Percentiles rank a stretch among this genome's conserved stretches.
These are phyloP conservation scores for Ceratocystiopsis sp. DNA, from an alignment of 2,329 filamentous ascomycete species.

Conservation along the genomic window DNA sequence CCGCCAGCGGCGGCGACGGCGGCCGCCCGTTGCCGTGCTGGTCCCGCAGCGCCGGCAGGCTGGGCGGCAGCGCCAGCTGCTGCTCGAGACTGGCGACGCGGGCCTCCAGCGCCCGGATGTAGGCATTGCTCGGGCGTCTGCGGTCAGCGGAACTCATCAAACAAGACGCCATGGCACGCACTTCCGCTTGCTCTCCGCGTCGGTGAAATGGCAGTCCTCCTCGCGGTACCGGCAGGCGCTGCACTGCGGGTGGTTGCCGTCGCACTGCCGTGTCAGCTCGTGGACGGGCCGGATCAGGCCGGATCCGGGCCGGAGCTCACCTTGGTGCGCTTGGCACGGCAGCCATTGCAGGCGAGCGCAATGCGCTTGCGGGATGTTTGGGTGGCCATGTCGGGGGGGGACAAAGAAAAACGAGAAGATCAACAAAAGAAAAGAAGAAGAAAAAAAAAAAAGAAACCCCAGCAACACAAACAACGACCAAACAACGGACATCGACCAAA, in stretches of 20 bases:
- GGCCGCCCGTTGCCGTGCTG: too few species aligned
- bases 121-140: not conserved
- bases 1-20: too few species aligned
- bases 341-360: not conserved
- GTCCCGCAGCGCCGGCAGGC: not conserved
- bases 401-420: too few species aligned
- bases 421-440: too few species aligned
- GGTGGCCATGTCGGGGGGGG: too few species aligned
- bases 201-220: not conserved
- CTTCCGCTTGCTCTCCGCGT: not conserved
- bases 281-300: too few species aligned
- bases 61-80: not conserved
- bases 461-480: too few species aligned
- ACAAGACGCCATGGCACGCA: not conserved
- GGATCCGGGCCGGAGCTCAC: not conserved
- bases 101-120: not conserved
- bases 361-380: slow-evolving; percentile 1
- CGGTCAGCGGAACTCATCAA: not conserved
- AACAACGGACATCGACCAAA: too few species aligned
- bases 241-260: not conserved
- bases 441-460: too few species aligned
- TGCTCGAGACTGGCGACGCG: not conserved
- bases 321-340: slow-evolving; percentile 1
- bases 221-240: not conserved
- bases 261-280: not conserved